phyloP scores from a whole-genome alignment of 2,329 filamentous ascomycete species.

The Alternaria arbusti region DNA sequence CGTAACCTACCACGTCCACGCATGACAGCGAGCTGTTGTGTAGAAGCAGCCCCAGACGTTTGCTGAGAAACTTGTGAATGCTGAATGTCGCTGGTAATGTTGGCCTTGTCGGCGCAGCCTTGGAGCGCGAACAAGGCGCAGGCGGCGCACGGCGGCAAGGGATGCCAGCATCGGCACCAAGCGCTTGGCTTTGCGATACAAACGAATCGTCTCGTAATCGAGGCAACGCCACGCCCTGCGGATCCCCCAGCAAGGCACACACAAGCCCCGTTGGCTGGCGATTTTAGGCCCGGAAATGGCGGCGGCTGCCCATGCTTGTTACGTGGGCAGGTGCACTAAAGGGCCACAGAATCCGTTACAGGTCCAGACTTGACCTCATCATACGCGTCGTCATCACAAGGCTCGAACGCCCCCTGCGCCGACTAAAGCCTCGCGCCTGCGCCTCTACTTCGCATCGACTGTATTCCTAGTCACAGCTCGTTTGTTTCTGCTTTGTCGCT shows the following conservation, averaged over 20 bases:
- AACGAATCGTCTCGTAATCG: slow-evolving; percentile 6
- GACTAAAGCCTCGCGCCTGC: slow-evolving; percentile 4
- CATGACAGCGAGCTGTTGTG: neutral
- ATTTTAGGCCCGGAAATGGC: neutral
- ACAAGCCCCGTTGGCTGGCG: slow-evolving; percentile 4
- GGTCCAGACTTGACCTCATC: slow-evolving; percentile 17
- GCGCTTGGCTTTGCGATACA: slow-evolving; percentile 4
- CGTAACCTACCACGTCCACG: neutral
- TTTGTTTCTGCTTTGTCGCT: neutral
- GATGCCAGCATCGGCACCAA: neutral
- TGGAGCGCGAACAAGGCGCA: neutral
- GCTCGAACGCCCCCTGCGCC: slow-evolving; percentile 8
- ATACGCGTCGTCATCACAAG: slow-evolving; percentile 21
- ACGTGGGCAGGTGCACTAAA: slow-evolving; percentile 14
- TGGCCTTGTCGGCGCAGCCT: neutral
- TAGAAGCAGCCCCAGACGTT: neutral
- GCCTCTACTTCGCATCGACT: neutral
- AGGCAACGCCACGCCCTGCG: slow-evolving; percentile 12
- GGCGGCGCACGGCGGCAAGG: neutral
- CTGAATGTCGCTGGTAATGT: neutral
- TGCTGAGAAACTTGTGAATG: neutral
- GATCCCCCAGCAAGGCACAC: neutral
- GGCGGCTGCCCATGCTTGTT: slow-evolving; percentile 11
- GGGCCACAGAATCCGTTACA: slow-evolving; percentile 9
- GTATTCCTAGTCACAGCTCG: slow-evolving; percentile 1